Percentiles rank a stretch among this genome's conserved stretches.
Evolutionary conservation across 2,329 filamentous ascomycete genomes (phyloP).

Genomic region (Tolypocladium nubicola): DNA sequence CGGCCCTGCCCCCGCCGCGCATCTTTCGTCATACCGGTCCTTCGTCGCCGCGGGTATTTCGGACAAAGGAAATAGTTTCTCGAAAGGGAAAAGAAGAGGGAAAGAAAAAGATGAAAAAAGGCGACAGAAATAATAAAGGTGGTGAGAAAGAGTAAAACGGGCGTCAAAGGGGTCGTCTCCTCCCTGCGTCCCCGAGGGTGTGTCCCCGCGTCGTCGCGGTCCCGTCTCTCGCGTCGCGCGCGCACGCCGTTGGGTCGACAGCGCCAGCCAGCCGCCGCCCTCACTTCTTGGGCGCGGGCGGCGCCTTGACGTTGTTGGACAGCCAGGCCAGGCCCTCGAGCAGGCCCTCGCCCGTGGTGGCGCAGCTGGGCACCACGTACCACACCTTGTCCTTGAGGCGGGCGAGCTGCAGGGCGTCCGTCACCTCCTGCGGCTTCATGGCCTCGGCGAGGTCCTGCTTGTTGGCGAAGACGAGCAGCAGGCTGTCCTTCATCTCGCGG

Average conservation of each 20-base stretch:
- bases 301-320: constrained; percentile 71
- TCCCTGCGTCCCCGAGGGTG: too few species aligned
- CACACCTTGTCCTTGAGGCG: constrained; percentile 76
- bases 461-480: constrained; percentile 94
- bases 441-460: constrained; percentile 91
- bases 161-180: too few species aligned
- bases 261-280: too few species aligned
- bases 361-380: constrained; percentile 77
- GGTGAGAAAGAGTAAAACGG: constrained; percentile 1
- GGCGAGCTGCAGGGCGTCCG: constrained; percentile 62
- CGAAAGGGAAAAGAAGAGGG: not conserved
- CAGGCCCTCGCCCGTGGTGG: constrained; percentile 70
- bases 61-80: constrained; percentile 1
- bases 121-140: not conserved
- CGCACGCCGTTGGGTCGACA: too few species aligned
- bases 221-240: too few species aligned
- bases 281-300: constrained; percentile 44
- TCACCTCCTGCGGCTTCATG: constrained; percentile 71
- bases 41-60: constrained; percentile 6
- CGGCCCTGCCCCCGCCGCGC: not conserved
- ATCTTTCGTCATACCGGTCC: not conserved
- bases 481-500: constrained; percentile 91
- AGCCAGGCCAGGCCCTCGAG: constrained; percentile 76
- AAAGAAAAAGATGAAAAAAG: not conserved
- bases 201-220: too few species aligned